Conservation (phyloP, 1,139 yeast genomes). For the Chernovozyma aurita region DNA sequence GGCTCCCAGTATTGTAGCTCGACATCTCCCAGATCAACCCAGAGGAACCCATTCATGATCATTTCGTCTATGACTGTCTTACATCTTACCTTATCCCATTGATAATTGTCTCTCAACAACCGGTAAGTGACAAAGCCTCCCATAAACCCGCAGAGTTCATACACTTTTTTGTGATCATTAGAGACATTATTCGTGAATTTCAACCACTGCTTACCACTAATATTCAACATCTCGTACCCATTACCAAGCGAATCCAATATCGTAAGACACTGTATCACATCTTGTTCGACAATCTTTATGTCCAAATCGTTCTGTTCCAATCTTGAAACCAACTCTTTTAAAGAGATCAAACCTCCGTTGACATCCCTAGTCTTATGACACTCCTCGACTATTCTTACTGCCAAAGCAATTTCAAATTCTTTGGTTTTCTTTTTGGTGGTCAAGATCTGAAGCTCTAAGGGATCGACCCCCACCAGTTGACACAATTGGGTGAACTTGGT, state of each 20-base stretch:
- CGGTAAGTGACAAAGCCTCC: constrained; percentile 63
- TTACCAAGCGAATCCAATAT: constrained; percentile 26
- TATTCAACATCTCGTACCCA: constrained; percentile 32
- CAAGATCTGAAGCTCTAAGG: constrained; percentile 49
- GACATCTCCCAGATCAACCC: constrained; percentile 68
- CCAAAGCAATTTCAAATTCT: constrained; percentile 48
- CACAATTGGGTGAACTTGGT: constrained; percentile 73
- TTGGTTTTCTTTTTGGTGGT: constrained; percentile 12
- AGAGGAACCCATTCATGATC: constrained; percentile 74
- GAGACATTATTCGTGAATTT: constrained; percentile 35
- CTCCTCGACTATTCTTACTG: constrained; percentile 69
- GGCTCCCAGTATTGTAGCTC: constrained; percentile 66
- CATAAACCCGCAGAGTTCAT: constrained; percentile 67
- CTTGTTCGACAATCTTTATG: constrained; percentile 15
- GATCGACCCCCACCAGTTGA: constrained; percentile 78
- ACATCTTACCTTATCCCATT: constrained; percentile 66
- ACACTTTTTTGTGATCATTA: constrained; percentile 62
- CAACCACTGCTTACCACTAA: constrained; percentile 36
- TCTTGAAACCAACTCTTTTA: constrained; percentile 49
- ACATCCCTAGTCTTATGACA: constrained; percentile 66
- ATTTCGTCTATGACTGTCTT: constrained; percentile 67
- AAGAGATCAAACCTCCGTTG: constrained; percentile 75
- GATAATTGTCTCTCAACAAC: constrained; percentile 63
- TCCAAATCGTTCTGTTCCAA: constrained; percentile 18
- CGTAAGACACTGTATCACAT: constrained; percentile 18